Base-by-base conservation (phyloP, 208 protist genomes). In the Trypanosoma theileri region DNA sequence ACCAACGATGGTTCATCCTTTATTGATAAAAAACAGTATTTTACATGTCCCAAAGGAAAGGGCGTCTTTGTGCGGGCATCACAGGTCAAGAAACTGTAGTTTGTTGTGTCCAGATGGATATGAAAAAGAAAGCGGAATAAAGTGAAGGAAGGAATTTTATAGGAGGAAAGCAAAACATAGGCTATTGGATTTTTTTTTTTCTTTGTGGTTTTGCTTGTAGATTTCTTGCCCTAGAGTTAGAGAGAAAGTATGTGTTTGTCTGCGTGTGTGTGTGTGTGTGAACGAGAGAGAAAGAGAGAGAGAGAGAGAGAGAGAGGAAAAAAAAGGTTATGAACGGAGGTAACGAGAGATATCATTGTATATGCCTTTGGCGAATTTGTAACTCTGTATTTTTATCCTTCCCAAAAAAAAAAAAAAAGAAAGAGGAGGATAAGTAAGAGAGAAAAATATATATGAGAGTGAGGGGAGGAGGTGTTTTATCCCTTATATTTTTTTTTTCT, bases 1-100 rank as follows among this genome's bases (percentile, higher is more conserved):
- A 92, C 85, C 14, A 93, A 96, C 73, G 88, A 96, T 54, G 90
- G 90, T 59, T 93, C 90, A 40, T 93, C 88, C 3, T 92, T 93
- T 70, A 91, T 96, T 64, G 90, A 96, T 81, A 96, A 96, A 77
- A 88, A 88, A 69, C 83, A 91, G 60, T 96, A 96, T 71, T 96
- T 96, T 69, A 89, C 79, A 11, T 96, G 90, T 66, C 90, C 90
- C 0, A 93, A 92, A 72, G 90, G 90, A 26, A 96, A 93, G 59
- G 90, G 90, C 11, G 84, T 96, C 7, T 96, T 96, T 82, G 90
- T 93, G 22, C 87, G 90, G 21, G 88, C 90, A 56, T 96, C 87
- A 11, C 90, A 96, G 67, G 83, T 95, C 52, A 95, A 91, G 77
- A 79, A 76, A 69, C 59, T 85, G 22, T 69, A 77, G 71, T n/a